Conservation (phyloP, 192 early-diverging fungal genomes). For the Cladochytrium replicatum region DNA sequence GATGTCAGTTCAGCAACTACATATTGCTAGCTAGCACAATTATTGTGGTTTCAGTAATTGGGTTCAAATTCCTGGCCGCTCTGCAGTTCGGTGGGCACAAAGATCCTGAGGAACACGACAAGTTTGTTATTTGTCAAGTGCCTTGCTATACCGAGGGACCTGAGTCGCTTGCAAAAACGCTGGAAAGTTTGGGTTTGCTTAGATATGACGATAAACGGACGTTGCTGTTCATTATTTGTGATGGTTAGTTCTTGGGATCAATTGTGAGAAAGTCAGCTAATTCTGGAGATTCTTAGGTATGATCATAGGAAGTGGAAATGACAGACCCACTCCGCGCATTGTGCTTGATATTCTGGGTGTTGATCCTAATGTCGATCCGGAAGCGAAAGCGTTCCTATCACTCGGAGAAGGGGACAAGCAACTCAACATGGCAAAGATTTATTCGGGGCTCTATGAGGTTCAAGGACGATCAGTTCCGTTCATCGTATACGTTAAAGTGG, state of each 20-base stretch:
- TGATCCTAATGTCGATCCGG: slow-evolving; percentile 55
- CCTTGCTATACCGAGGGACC: slow-evolving; percentile 86
- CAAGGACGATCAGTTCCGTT: slow-evolving; percentile 84
- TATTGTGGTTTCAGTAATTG: slow-evolving; percentile 74
- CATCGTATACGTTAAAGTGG: slow-evolving; percentile 89
- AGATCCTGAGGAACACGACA: slow-evolving; percentile 76
- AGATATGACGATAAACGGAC: slow-evolving; percentile 82
- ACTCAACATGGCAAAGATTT: slow-evolving; percentile 92
- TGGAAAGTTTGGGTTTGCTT: slow-evolving; percentile 67
- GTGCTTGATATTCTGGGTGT: slow-evolving; percentile 67
- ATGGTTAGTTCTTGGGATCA: slow-evolving; percentile 68
- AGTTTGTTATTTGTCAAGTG: slow-evolving; percentile 87
- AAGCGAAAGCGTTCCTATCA: slow-evolving; percentile 69
- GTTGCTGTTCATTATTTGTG: slow-evolving; percentile 75
- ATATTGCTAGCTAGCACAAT: slow-evolving; percentile 70
- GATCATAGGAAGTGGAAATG: slow-evolving; percentile 94
- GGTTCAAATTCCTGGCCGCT: slow-evolving; percentile 92
- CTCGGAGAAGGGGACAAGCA: slow-evolving; percentile 85
- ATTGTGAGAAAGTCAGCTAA: no score
- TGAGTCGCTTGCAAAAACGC: slow-evolving; percentile 73
- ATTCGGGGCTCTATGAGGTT: slow-evolving; percentile 87
- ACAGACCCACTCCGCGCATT: slow-evolving; percentile 91
- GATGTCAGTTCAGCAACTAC: slow-evolving; percentile 79
- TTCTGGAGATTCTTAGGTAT: slow-evolving; percentile 14
- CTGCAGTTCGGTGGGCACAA: slow-evolving; percentile 66